Percentiles rank a stretch among this genome's conserved stretches.
Evolutionary conservation across 2,329 filamentous ascomycete genomes (phyloP).

Genomic region (Trichoderma sp.): DNA sequence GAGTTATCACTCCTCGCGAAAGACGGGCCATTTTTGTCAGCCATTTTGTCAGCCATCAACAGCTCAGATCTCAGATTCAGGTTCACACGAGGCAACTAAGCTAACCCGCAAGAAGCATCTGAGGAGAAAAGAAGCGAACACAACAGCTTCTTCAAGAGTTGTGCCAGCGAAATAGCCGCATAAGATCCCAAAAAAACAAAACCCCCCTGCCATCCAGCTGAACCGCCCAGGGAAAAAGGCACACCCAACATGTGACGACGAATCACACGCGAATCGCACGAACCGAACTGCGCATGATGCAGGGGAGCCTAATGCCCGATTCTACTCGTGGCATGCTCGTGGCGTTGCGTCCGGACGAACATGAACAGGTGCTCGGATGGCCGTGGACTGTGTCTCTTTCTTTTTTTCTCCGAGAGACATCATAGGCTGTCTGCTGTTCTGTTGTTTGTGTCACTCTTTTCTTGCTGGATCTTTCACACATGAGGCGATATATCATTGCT

Average conservation of each 20-base stretch:
- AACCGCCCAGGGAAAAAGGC: neutral
- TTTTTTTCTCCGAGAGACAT: neutral
- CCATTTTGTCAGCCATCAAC: no score
- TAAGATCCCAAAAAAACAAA: neutral
- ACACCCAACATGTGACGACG: conserved; percentile 22
- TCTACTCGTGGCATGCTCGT: conserved; percentile 3
- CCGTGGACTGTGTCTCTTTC: no score
- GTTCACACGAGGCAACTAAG: no score
- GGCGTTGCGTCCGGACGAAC: neutral
- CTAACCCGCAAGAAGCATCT: neutral
- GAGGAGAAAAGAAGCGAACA: neutral
- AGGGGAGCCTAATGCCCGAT: conserved; percentile 23
- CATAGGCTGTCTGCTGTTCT: neutral
- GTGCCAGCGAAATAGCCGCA: neutral
- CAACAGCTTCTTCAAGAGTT: neutral
- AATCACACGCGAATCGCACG: conserved; percentile 20
- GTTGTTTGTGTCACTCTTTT: neutral
- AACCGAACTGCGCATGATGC: conserved; percentile 17
- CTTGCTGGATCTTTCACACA: no score
- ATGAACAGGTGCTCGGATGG: neutral
- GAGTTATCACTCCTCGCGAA: no score
- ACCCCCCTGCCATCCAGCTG: conserved; percentile 12
- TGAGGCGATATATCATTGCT: no score
- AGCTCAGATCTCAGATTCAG: no score
- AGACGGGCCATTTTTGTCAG: no score